A percentile compares a stretch with the other conserved stretches of the same genome.
These are phyloP conservation scores for Plasmodium sp. DNA, from an alignment of 169 alveolate species.

Conservation along the genomic window DNA sequence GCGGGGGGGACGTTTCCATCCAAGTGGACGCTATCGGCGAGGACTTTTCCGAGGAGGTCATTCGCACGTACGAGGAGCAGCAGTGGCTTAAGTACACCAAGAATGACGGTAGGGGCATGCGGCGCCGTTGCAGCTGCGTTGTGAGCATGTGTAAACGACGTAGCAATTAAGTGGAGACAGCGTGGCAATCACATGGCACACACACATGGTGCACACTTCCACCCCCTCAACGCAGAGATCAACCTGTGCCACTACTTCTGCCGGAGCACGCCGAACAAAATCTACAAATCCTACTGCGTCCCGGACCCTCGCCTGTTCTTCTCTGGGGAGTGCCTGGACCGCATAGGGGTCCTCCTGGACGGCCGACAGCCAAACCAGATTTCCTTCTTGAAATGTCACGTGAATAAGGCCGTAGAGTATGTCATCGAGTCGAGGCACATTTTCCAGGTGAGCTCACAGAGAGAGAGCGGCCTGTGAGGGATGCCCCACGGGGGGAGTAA, in stretches of 20 bases:
- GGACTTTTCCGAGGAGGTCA: background rate
- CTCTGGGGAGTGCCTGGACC: background rate
- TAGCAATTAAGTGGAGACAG: background rate
- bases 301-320: conserved; percentile 1
- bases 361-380: conserved; percentile 29
- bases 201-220: background rate
- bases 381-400: conserved; percentile 28
- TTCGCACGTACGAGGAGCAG: conserved; percentile 5
- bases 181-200: background rate
- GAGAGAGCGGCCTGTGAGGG: background rate
- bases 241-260: conserved; percentile 43
- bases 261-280: conserved; percentile 38
- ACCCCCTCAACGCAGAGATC: conserved; percentile 11
- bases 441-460: conserved; percentile 2
- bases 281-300: conserved; percentile 45
- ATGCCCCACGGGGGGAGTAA: background rate
- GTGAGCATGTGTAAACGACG: too few relatives aligned
- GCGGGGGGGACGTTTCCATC: background rate
- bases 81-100: conserved; percentile 48
- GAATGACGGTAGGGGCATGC: conserved; percentile 21
- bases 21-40: conserved; percentile 1
- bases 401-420: conserved; percentile 41
- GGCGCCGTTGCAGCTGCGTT: too few relatives aligned
- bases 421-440: conserved; percentile 44
- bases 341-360: background rate